Evolutionary conservation across 306 rosid genomes (phyloP), one percentile per base, ranked within the genome.

Genomic region (Glycyrrhiza uralensis): DNA sequence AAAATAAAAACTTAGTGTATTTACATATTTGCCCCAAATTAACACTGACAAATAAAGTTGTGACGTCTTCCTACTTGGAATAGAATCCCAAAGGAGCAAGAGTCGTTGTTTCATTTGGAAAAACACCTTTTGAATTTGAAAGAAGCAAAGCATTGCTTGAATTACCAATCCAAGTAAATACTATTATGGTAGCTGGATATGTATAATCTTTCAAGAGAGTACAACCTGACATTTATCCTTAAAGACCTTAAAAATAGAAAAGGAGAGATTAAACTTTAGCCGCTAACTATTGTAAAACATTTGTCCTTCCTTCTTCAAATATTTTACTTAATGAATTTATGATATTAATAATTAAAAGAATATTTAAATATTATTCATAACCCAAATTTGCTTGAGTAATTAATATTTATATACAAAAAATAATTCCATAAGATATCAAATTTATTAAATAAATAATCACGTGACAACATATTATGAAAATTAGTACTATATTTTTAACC

Each of bases 31-130:
- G n/a, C n/a, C 12, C 56, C 56, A 50, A 51, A 41, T 29, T 66
- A 46, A 30, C 13, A 42, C 2, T 12, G 50, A 56, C 7, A 12
- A 19, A 24, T 41, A 58, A 68, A 63, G 64, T 71, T 22, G 42
- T 2, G 3, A 61, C 51, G 54, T 62, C 44, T 33, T 33, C 39
- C 2, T 74, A 38, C 39, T 36, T 0, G 19, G 26, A 64, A 72
- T 72, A 64, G 66, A 77, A 60, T 4, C 32, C 24, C 24, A 35
- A 35, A n/a, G n/a, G 12, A 72, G 65, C 62, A 24, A 0, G 8
- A 63, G 66, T 75, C 66, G 18, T 63, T 75, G 36, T 59, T 46
- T 62, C 26, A 52, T 56, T 65, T 54, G 74, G 15, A n/a, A 41
- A 4, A 18, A 0, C 7, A 12, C 24, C 2, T 33, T 61, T 63